Evolutionary conservation across 345 rosid species (phyloP), one percentile per base, ranked within the genome.

Genomic region (Litchi chinensis): DNA sequence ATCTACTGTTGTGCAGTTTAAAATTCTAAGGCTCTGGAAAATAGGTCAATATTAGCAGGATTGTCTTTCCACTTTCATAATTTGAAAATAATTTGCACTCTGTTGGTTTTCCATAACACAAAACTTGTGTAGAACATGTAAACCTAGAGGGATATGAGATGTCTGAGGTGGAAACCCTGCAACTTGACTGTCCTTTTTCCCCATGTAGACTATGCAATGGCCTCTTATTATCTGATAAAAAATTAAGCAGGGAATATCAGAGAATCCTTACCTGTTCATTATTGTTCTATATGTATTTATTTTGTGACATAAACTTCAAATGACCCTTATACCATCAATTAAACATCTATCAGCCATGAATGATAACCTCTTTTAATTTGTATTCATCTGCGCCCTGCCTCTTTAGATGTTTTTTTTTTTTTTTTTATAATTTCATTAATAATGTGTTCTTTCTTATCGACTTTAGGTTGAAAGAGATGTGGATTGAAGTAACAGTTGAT

Each of bases 401-500:
- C 68, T 19, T 48, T 54, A 22, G 59, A 62, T 57, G 11, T 21
- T 65, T 59, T 28, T 59, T 59, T 59, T 10, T 21, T 57, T 63
- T 59, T 59, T 59, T 10, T 21, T 57, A 54, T 43, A 44, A 64
- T 48, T 63, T 72, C 18, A 11, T 75, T 74, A 63, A 19, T 66
- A 18, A 70, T 48, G 40, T 21, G 10, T 72, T 83, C 43, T 76
- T 82, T 71, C 37, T 56, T 80, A 76, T 81, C n/a, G 69, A 65
- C 82, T 77, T 78, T 85, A 96, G 98, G 85, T 89, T 96, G 82
- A 83, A 90, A 78, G 95, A 90, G 81, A 91, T 81, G 82, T 94
- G 98, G 97, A 76, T 96, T 70, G 94, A 96, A 88, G 98, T 94
- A 74, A 83, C 91, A 24, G 84, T 88, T 68, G 97, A 94, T 54